Evolutionary conservation across 208 protist species (phyloP), one percentile per base, ranked within the genome.

Genomic region (Trypanosoma vivax): DNA sequence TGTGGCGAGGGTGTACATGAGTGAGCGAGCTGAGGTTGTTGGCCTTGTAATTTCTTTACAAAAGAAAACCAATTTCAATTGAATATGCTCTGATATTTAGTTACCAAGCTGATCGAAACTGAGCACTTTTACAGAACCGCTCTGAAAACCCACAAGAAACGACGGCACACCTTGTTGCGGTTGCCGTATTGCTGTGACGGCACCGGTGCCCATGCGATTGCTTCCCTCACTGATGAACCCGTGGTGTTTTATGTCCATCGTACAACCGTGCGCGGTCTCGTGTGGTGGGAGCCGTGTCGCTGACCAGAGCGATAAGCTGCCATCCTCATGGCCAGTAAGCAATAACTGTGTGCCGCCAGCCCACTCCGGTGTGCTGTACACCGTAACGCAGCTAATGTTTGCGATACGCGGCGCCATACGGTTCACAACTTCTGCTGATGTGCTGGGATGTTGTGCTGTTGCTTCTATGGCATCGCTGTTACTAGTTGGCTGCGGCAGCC

Each of bases 361-460:
- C 86, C 86, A 94, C 76, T 94, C 86, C 5, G 50, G 41, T 18
- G 80, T 83, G 16, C 89, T 43, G 58, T 86, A 90, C 47, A 71
- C 73, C 40, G 49, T 28, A 11, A 94, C 72, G 18, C 49, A 23
- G 2, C 66, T 82, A 63, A 90, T 81, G 45, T 58, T 43, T 49
- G 49, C 31, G 39, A 63, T 19, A 43, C 54, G 64, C 16, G 19
- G n/a, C 0, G 16, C 11, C 1, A n/a, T 25, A 63, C 55, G 25
- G 24, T 57, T 9, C 14, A 33, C 53, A 18, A 21, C 40, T 13
- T n/a, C 21, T 16, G 10, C 9, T n/a, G 14, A 52, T 0, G 5
- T 21, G 11, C 29, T 53, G 7, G 39, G 4, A 21, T 13, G n/a
- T 23, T 21, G 13, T 5, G 9, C n/a, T 28, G 37, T 37, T 40